Conservation (phyloP, 148 eudicot genomes). For the Bassia scoparia region DNA sequence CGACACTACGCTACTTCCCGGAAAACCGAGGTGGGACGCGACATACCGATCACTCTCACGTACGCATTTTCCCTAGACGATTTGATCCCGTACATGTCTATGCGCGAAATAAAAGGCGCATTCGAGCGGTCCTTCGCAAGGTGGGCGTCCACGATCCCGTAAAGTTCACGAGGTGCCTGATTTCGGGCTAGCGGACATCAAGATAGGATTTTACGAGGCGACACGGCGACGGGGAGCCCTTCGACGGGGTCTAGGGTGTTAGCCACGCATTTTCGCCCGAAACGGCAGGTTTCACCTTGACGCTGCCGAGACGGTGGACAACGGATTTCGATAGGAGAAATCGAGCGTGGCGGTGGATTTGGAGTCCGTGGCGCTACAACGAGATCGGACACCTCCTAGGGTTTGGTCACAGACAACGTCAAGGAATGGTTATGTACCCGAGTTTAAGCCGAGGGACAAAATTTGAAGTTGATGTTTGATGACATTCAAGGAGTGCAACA, state of each 20-base stretch:
- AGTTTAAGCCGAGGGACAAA: conserved; percentile 66
- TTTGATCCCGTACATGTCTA: conserved; percentile 24
- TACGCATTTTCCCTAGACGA: conserved; percentile 51
- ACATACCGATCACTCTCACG: conserved; percentile 51
- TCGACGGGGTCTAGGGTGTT: conserved; percentile 83
- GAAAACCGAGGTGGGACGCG: conserved; percentile 58
- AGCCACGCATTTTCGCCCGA: conserved; percentile 89
- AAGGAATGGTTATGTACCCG: conserved; percentile 67
- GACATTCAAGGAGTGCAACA: conserved; percentile 70
- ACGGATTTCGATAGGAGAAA: conserved; percentile 45
- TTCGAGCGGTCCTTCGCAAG: conserved; percentile 48
- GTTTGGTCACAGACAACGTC: conserved; percentile 50
- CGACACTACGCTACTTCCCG: conserved; percentile 45
- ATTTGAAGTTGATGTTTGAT: conserved; percentile 48
- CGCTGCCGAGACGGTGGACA: conserved; percentile 69
- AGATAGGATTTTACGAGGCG: conserved; percentile 67
- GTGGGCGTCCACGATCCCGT: conserved; percentile 76
- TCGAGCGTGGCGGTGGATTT: conserved; percentile 63
- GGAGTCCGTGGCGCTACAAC: conserved; percentile 77
- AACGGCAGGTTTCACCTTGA: conserved; percentile 75
- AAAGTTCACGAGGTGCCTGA: conserved; percentile 38
- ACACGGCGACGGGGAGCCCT: conserved; percentile 88
- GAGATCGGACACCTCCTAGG: conserved; percentile 85
- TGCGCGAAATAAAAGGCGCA: conserved; percentile 27
- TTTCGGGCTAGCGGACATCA: conserved; percentile 50